Percentiles rank a stretch among this genome's conserved stretches.
phyloP scores from a whole-genome alignment of 306 rosid genomes.

The Corylus avellana region DNA sequence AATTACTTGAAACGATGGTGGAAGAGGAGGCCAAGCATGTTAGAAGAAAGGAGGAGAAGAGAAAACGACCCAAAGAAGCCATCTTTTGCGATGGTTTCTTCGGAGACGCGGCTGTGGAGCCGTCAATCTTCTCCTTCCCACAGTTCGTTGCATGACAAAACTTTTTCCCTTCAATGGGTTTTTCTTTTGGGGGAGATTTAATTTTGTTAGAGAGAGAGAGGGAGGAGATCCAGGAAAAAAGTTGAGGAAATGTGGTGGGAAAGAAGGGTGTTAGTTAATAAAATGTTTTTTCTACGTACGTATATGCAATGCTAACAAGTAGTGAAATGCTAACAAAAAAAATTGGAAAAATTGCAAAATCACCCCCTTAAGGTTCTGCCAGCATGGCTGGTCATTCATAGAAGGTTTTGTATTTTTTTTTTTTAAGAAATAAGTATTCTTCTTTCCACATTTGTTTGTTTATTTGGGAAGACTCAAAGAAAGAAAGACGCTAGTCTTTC shows the following conservation, averaged over 20 bases:
- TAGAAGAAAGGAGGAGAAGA: slow-evolving; percentile 34
- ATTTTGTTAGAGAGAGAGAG: slow-evolving; percentile 24
- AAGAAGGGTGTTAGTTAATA: too few relatives aligned
- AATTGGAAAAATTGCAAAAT: too few relatives aligned
- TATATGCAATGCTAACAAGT: too few relatives aligned
- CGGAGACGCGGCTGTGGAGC: slow-evolving; percentile 24
- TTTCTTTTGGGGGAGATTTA: not conserved
- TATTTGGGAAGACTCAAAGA: too few relatives aligned
- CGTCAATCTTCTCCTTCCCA: slow-evolving; percentile 39
- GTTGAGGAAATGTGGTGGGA: slow-evolving; percentile 26
- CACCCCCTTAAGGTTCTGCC: too few relatives aligned
- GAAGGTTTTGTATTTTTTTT: too few relatives aligned
- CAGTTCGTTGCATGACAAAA: slow-evolving; percentile 25
- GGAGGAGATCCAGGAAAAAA: not conserved
- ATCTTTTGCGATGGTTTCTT: slow-evolving; percentile 27
- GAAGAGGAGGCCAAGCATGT: slow-evolving; percentile 46
- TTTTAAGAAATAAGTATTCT: too few relatives aligned
- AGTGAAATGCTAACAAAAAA: too few relatives aligned
- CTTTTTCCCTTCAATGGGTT: slow-evolving; percentile 9
- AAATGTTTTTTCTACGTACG: too few relatives aligned
- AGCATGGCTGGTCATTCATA: too few relatives aligned
- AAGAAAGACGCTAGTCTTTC: too few relatives aligned
- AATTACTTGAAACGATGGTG: slow-evolving; percentile 57
- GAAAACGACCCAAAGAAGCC: slow-evolving; percentile 48
- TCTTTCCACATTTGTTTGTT: too few relatives aligned